phyloP scores from a whole-genome alignment of 371 early-diverging fungal genomes.

The Mycotypha africana region DNA sequence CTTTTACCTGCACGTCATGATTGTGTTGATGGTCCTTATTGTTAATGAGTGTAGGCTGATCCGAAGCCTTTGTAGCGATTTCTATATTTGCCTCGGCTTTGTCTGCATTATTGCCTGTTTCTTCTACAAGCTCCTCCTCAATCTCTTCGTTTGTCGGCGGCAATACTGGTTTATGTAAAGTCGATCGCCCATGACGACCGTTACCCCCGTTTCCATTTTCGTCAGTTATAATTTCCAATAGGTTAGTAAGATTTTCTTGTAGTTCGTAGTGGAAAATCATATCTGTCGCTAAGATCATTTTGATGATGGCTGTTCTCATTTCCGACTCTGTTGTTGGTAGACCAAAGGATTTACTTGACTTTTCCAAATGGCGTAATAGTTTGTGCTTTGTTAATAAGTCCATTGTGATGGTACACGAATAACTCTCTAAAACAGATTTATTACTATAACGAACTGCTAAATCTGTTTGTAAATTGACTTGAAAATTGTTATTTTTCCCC shows the following conservation, averaged over 20 bases:
- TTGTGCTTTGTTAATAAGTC: conserved; percentile 65
- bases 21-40: conserved; percentile 3
- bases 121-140: conserved; percentile 10
- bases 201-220: no score
- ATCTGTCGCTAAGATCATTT: conserved; percentile 81
- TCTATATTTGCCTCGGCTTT: neutral
- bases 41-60: neutral
- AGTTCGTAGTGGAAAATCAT: conserved; percentile 86
- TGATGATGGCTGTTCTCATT: conserved; percentile 47
- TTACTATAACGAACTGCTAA: conserved; percentile 66
- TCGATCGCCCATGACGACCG: no score
- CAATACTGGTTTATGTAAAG: conserved; percentile 12
- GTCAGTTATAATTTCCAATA: conserved; percentile 25
- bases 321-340: conserved; percentile 40
- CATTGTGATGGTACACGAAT: conserved; percentile 72
- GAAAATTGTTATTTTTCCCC: conserved; percentile 84
- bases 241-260: conserved; percentile 56
- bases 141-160: conserved; percentile 20
- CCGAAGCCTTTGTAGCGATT: neutral
- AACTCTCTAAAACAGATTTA: conserved; percentile 80
- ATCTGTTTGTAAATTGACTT: conserved; percentile 79
- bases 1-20: conserved; percentile 27
- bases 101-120: neutral
- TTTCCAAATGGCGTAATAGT: conserved; percentile 44
- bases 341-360: conserved; percentile 24